These are phyloP conservation scores for Metschnikowia matae DNA, from an alignment of 805 yeast genomes.

Conservation along the genomic window DNA sequence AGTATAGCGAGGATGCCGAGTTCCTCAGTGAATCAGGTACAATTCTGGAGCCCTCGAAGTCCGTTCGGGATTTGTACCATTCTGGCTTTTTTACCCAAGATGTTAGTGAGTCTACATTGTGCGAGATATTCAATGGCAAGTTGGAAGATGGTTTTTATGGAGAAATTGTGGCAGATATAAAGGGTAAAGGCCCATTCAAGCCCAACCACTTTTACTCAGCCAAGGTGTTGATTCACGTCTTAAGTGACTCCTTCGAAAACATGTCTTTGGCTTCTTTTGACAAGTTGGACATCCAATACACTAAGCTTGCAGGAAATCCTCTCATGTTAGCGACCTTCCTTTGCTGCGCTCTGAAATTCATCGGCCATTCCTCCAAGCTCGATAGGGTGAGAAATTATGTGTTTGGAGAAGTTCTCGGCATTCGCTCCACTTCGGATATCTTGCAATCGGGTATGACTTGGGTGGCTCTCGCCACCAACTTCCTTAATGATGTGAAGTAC, in stretches of 20 bases:
- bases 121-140: constrained; percentile 5
- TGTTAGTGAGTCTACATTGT: neutral
- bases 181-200: constrained; percentile 13
- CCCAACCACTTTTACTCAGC: constrained; percentile 14
- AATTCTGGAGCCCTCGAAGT: neutral
- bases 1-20: constrained; percentile 1
- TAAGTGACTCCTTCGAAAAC: constrained; percentile 28
- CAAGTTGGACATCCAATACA: constrained; percentile 30
- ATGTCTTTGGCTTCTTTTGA: constrained; percentile 20
- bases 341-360: constrained; percentile 33
- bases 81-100: neutral
- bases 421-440: constrained; percentile 39
- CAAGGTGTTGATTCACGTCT: constrained; percentile 24
- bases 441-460: constrained; percentile 41
- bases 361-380: constrained; percentile 33
- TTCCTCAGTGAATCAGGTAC: constrained; percentile 1
- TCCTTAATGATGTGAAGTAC: constrained; percentile 33
- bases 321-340: constrained; percentile 27
- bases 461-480: constrained; percentile 45
- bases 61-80: neutral
- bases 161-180: constrained; percentile 2
- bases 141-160: neutral
- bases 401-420: constrained; percentile 64
- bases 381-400: constrained; percentile 55
- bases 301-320: constrained; percentile 28